These are phyloP conservation scores for Luffa acutangula DNA, from an alignment of 306 rosid species.

Conservation along the genomic window DNA sequence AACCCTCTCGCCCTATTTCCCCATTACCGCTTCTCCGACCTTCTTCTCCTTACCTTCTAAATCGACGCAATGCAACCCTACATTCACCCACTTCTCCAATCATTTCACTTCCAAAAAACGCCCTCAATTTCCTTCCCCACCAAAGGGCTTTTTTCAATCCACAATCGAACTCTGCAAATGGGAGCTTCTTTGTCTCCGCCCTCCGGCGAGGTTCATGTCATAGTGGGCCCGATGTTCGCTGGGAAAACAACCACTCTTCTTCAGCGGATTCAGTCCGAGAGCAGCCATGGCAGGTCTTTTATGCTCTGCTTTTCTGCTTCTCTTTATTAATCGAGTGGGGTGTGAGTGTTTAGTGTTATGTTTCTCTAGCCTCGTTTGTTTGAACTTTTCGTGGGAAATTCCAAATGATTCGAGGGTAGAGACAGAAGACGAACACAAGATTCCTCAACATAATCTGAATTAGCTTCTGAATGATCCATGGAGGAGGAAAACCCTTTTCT, in stretches of 20 bases:
- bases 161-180: conserved; percentile 23
- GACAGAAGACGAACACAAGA: too few species aligned
- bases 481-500: too few species aligned
- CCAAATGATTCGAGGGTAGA: too few species aligned
- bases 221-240: conserved; percentile 91
- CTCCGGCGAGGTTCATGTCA: conserved; percentile 75
- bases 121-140: conserved; percentile 20
- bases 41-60: conserved; percentile 25
- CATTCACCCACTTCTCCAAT: conserved; percentile 12
- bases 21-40: conserved; percentile 25
- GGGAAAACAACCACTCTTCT: conserved; percentile 85
- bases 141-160: conserved; percentile 15
- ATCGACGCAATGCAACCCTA: conserved; percentile 9
- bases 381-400: not conserved
- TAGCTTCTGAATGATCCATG: too few species aligned
- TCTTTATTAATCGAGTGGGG: not conserved
- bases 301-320: not conserved
- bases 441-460: too few species aligned
- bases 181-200: conserved; percentile 22
- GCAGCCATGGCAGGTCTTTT: conserved; percentile 54
- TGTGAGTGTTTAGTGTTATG: not conserved
- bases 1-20: conserved; percentile 27
- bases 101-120: conserved; percentile 21
- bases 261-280: conserved; percentile 58
- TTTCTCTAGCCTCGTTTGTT: not conserved